These are phyloP conservation scores for Colletotrichum viniferum DNA, from an alignment of 2,329 filamentous ascomycete species.

Conservation along the genomic window DNA sequence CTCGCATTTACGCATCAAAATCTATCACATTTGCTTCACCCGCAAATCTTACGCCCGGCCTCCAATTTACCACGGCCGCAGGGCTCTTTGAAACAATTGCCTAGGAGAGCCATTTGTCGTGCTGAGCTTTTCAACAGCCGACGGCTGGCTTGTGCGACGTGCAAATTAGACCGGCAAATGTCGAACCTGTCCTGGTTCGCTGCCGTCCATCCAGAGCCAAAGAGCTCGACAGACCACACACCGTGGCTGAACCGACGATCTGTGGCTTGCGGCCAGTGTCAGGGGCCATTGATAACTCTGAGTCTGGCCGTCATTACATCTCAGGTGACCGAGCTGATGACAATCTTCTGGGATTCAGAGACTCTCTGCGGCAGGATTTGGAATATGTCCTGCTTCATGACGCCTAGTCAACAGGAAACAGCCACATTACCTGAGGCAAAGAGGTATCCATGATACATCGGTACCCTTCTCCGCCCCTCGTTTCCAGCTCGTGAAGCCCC, in stretches of 20 bases:
- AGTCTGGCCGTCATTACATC: background rate
- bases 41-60: background rate
- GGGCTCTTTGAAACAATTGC: background rate
- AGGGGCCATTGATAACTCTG: background rate
- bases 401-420: background rate
- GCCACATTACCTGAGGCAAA: background rate
- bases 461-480: background rate
- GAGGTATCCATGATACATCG: background rate
- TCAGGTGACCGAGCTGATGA: background rate
- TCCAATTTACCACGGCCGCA: background rate
- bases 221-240: background rate
- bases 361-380: background rate
- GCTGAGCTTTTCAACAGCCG: background rate
- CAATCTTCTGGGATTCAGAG: background rate
- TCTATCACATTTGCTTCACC: background rate
- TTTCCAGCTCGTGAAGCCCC: background rate
- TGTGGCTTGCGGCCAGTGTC: background rate
- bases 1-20: background rate
- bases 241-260: background rate
- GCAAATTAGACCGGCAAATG: background rate
- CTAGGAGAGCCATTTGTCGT: background rate
- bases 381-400: background rate
- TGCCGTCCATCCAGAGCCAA: background rate
- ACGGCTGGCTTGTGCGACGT: background rate
- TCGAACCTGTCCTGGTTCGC: background rate